These are phyloP conservation scores for Raffaelea arxii DNA, from an alignment of 2,329 filamentous ascomycete species.

Conservation along the genomic window DNA sequence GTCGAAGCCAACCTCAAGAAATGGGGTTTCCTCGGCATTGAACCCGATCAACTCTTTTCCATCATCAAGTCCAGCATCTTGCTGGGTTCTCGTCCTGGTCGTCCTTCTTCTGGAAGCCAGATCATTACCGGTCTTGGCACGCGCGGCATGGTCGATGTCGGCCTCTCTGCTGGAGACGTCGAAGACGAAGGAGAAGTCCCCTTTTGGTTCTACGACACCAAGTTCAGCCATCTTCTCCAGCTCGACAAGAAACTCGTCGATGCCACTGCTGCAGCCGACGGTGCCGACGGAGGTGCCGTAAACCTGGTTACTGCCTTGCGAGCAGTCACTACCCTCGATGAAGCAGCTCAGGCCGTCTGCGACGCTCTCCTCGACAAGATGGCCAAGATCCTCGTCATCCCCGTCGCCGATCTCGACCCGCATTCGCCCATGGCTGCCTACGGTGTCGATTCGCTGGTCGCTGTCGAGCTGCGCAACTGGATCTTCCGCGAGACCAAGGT, in stretches of 20 bases:
- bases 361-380: conserved; percentile 8
- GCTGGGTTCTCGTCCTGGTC: too few species aligned
- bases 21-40: not conserved
- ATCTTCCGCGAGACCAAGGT: conserved; percentile 1
- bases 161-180: too few species aligned
- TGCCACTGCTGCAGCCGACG: not conserved
- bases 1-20: not conserved
- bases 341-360: conserved; percentile 11
- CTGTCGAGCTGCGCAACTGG: conserved; percentile 27
- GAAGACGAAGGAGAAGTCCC: not conserved
- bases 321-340: conserved; percentile 27
- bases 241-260: not conserved
- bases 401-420: conserved; percentile 4
- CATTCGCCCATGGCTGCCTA: conserved; percentile 19
- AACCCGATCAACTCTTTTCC: not conserved
- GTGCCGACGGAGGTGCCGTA: not conserved
- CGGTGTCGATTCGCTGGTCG: conserved; percentile 32
- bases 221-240: not conserved
- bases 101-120: too few species aligned
- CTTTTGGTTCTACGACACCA: not conserved
- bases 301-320: conserved; percentile 12
- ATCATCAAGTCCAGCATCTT: too few species aligned
- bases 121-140: too few species aligned
- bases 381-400: conserved; percentile 7
- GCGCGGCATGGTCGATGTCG: too few species aligned